Conservation (phyloP, 108 stramenopile species). For the Mediolabrus comicus region DNA sequence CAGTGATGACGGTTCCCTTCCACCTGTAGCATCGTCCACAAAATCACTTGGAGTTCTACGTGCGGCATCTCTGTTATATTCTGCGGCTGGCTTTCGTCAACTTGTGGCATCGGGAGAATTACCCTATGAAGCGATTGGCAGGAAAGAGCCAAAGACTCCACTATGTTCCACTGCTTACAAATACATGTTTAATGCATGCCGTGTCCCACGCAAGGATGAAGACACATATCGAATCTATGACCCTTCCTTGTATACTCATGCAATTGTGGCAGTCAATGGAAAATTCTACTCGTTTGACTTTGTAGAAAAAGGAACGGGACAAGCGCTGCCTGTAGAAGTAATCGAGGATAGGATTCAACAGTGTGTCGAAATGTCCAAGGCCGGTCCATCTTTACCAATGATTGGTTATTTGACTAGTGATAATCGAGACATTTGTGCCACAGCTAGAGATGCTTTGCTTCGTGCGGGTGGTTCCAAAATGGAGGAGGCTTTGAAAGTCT, state of each 20-base stretch:
- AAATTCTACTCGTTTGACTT: conserved; percentile 70
- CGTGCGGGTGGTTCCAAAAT: conserved; percentile 60
- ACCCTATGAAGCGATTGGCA: conserved; percentile 68
- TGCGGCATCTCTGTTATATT: conserved; percentile 70
- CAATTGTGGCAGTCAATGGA: conserved; percentile 69
- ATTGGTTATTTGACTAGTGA: conserved; percentile 75
- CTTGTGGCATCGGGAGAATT: conserved; percentile 63
- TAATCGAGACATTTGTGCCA: conserved; percentile 73
- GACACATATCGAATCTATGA: conserved; percentile 86
- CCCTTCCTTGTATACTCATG: conserved; percentile 68
- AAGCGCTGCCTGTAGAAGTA: conserved; percentile 53
- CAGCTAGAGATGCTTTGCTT: conserved; percentile 48
- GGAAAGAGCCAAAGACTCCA: conserved; percentile 56
- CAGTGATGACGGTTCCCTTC: conserved; percentile 61
- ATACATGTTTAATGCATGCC: conserved; percentile 92
- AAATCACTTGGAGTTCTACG: conserved; percentile 43
- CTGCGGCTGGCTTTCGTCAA: conserved; percentile 73
- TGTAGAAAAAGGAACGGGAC: conserved; percentile 43
- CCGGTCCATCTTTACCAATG: conserved; percentile 20
- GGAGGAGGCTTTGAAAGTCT: conserved; percentile 62
- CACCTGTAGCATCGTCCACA: conserved; percentile 15
- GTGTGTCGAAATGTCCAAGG: conserved; percentile 52
- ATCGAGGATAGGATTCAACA: conserved; percentile 51
- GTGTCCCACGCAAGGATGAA: conserved; percentile 67
- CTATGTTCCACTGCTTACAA: conserved; percentile 84